phyloP scores from a whole-genome alignment of 163 green algal genomes.

The Chlorella variabilis region DNA sequence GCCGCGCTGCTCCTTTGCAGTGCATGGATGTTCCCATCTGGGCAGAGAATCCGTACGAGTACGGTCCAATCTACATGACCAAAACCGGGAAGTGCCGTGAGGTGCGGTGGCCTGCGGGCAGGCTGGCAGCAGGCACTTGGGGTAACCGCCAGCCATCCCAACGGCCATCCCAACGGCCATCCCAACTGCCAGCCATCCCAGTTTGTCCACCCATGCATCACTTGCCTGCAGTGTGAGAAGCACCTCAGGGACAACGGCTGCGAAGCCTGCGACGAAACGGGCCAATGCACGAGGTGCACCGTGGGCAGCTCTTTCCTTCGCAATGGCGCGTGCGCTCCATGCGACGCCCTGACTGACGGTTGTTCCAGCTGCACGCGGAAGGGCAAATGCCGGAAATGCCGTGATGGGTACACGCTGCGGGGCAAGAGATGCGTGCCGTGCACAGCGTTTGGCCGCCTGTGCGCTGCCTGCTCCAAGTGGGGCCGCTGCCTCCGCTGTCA shows the following conservation, averaged over 20 bases:
- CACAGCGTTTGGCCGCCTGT: neutral
- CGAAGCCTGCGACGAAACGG: neutral
- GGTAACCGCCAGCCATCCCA: too few relatives aligned
- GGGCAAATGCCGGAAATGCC: neutral
- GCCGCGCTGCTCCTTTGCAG: too few relatives aligned
- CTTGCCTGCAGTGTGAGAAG: neutral
- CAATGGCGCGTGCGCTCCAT: neutral
- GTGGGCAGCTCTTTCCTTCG: neutral
- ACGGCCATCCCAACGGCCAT: too few relatives aligned
- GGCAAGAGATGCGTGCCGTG: neutral
- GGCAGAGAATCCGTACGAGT: too few relatives aligned
- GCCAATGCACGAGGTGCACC: neutral
- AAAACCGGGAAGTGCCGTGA: too few relatives aligned
- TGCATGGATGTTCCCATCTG: too few relatives aligned
- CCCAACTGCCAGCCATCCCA: too few relatives aligned
- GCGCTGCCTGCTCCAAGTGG: neutral
- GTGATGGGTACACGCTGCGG: neutral
- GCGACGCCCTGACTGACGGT: neutral
- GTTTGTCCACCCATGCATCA: too few relatives aligned
- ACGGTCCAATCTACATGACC: too few relatives aligned
- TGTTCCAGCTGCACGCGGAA: neutral
- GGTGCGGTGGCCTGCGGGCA: too few relatives aligned
- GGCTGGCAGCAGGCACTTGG: too few relatives aligned
- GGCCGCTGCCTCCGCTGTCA: too few relatives aligned
- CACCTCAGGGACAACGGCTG: neutral